Percentiles rank a stretch among this genome's conserved stretches.
phyloP scores from a whole-genome alignment of 179 eudicot species.

The Silene coronaria region DNA sequence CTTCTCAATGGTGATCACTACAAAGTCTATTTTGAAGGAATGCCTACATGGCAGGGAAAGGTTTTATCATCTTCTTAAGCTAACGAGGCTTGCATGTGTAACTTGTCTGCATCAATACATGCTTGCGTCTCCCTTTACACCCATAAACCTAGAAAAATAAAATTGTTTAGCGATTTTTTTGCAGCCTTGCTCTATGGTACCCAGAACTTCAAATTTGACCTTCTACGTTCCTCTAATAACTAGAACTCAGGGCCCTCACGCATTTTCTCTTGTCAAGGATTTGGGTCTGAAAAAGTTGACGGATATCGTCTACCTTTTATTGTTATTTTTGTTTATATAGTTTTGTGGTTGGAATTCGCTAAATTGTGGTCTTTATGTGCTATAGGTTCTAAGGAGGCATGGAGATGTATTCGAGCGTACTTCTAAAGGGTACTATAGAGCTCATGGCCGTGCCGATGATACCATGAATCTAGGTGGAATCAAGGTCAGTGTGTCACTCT shows the following conservation, averaged over 20 bases:
- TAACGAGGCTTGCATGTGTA: background rate
- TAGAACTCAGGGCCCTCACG: background rate
- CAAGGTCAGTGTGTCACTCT: slow-evolving; percentile 50
- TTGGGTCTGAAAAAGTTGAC: background rate
- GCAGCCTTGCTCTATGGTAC: background rate
- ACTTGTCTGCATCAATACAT: no score
- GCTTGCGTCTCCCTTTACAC: no score
- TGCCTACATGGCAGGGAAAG: slow-evolving; percentile 89
- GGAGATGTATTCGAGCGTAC: slow-evolving; percentile 94
- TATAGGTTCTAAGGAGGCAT: slow-evolving; percentile 77
- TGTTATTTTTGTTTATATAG: background rate
- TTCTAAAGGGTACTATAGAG: slow-evolving; percentile 71
- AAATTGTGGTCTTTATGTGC: background rate
- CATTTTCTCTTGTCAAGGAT: background rate
- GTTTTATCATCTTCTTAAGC: slow-evolving; percentile 18
- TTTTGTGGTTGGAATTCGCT: background rate
- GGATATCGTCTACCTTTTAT: background rate
- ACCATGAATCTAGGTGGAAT: slow-evolving; percentile 99
- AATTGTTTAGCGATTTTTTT: background rate
- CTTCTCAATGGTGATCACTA: slow-evolving; percentile 82
- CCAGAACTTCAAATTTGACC: background rate
- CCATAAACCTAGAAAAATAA: no score
- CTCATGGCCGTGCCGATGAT: slow-evolving; percentile 99
- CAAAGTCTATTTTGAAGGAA: slow-evolving; percentile 72
- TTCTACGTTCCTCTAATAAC: background rate